Conservation (phyloP, 768 basidiomycete genomes). For the Mycena amicta region DNA sequence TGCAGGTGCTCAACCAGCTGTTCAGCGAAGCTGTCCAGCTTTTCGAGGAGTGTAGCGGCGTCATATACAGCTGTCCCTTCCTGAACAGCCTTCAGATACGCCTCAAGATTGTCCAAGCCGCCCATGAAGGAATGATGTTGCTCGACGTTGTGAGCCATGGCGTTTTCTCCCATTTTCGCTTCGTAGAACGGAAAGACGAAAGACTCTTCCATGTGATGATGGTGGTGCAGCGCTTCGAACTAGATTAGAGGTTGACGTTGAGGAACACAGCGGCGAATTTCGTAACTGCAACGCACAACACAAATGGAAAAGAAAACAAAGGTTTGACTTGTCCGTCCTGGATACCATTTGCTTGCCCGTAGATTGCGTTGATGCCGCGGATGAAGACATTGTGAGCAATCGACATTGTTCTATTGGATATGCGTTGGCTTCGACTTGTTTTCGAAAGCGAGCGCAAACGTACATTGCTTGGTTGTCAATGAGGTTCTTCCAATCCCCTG, state of each 20-base stretch:
- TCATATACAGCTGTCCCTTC: slow-evolving; percentile 6
- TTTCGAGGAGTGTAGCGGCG: slow-evolving; percentile 5
- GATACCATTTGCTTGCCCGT: slow-evolving; percentile 16
- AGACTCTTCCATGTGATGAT: slow-evolving; percentile 26
- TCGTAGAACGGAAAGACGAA: slow-evolving; percentile 24
- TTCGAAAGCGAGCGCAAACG: neutral
- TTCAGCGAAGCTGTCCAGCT: slow-evolving; percentile 10
- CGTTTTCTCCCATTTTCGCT: slow-evolving; percentile 13
- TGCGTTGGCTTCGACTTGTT: too few relatives aligned
- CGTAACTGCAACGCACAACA: neutral
- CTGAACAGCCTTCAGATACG: slow-evolving; percentile 14
- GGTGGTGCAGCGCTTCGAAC: slow-evolving; percentile 20
- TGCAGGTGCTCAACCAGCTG: slow-evolving; percentile 8
- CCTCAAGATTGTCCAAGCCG: slow-evolving; percentile 16
- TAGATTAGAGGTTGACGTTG: neutral
- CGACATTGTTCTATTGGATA: slow-evolving; percentile 20
- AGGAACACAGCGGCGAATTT: too few relatives aligned
- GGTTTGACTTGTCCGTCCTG: slow-evolving; percentile 16
- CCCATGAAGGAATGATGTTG: slow-evolving; percentile 24
- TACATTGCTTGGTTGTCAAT: slow-evolving; percentile 13
- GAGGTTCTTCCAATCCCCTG: slow-evolving; percentile 14
- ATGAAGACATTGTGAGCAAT: slow-evolving; percentile 28
- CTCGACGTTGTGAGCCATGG: slow-evolving; percentile 21
- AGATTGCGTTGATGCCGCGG: slow-evolving; percentile 25
- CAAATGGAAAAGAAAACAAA: slow-evolving; percentile 22